A percentile compares a stretch with the other conserved stretches of the same genome.
Evolutionary conservation across 768 basidiomycete species (phyloP).

Genomic region (Mycena sanguinolenta): DNA sequence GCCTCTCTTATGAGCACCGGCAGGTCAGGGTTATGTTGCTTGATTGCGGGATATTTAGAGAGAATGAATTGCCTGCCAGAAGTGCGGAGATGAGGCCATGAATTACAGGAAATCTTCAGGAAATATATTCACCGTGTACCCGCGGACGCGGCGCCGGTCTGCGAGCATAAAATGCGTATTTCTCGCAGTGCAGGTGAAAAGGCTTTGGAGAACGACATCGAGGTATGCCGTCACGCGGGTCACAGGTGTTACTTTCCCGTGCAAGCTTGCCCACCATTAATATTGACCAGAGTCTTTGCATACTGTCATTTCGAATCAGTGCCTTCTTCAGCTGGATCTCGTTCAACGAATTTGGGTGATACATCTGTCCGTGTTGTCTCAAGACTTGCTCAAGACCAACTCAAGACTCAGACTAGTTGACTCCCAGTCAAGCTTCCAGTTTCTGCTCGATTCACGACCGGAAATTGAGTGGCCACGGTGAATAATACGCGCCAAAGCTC

Average conservation of each 20-base stretch:
- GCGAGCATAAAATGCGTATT: constrained; percentile 85
- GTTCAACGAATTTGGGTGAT: too few species aligned
- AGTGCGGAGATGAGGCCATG: constrained; percentile 19
- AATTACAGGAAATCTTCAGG: neutral
- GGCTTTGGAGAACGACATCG: constrained; percentile 79
- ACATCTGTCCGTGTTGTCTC: too few species aligned
- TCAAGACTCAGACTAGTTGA: too few species aligned
- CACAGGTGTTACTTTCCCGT: neutral
- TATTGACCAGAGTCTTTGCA: too few species aligned
- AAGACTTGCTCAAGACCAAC: too few species aligned
- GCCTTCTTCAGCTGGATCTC: too few species aligned
- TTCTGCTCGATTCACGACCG: too few species aligned
- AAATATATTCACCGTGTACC: constrained; percentile 76
- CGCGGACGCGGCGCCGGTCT: constrained; percentile 79
- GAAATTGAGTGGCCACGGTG: too few species aligned
- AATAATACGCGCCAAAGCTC: too few species aligned
- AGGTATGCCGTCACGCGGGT: constrained; percentile 12
- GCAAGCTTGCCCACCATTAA: too few species aligned
- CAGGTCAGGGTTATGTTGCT: constrained; percentile 89
- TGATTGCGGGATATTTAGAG: constrained; percentile 79
- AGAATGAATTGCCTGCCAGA: constrained; percentile 81
- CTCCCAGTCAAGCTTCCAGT: too few species aligned
- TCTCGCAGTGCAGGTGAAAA: constrained; percentile 85
- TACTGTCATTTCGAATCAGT: too few species aligned
- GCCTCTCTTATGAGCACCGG: constrained; percentile 88